phyloP scores from a whole-genome alignment of 2,329 filamentous ascomycete species.

The Talaromyces sp. region DNA sequence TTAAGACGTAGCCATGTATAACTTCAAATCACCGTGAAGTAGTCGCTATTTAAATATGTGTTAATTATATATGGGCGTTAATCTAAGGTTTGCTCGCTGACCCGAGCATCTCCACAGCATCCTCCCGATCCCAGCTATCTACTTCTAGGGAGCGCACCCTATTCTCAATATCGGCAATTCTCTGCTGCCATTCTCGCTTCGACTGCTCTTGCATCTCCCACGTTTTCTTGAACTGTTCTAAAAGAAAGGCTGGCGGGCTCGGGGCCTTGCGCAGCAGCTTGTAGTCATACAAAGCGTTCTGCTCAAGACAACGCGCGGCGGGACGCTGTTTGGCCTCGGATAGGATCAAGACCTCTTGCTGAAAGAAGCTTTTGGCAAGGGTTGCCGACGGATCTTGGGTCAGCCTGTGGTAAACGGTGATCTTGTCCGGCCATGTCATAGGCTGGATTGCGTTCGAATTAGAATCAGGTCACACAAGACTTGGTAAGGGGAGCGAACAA shows the following conservation, averaged over 20 bases:
- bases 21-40: not conserved
- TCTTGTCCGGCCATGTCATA: conserved; percentile 74
- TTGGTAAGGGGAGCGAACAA: conserved; percentile 51
- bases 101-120: conserved; percentile 67
- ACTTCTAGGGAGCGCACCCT: conserved; percentile 60
- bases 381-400: conserved; percentile 43
- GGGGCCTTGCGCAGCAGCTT: conserved; percentile 49
- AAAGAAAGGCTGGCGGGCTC: conserved; percentile 55
- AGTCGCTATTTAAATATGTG: not conserved
- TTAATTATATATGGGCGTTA: not conserved
- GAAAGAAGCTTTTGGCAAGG: conserved; percentile 26
- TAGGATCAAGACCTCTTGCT: conserved; percentile 59
- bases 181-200: conserved; percentile 46
- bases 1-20: not conserved
- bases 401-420: conserved; percentile 80
- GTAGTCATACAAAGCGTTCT: conserved; percentile 76
- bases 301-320: conserved; percentile 70
- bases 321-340: conserved; percentile 69
- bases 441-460: conserved; percentile 48
- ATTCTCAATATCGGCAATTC: conserved; percentile 53
- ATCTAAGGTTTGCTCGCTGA: conserved; percentile 3
- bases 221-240: conserved; percentile 54
- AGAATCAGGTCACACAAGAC: not conserved
- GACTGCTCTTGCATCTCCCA: conserved; percentile 59
- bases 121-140: conserved; percentile 66